These are phyloP conservation scores for Gentiana macrophylla DNA, from an alignment of 257 asterid genomes.

Conservation along the genomic window DNA sequence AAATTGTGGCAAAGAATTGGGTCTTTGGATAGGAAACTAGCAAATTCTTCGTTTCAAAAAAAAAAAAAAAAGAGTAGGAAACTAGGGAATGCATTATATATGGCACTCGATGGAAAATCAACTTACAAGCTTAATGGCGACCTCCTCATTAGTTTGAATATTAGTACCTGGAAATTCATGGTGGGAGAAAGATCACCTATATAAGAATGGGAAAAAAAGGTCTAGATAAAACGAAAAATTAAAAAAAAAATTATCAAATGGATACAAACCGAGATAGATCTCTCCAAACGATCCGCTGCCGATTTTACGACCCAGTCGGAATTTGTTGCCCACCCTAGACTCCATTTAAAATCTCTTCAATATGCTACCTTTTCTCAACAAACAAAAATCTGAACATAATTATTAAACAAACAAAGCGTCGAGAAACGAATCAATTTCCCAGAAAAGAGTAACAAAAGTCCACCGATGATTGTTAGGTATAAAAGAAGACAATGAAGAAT, in stretches of 20 bases:
- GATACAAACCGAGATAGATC: conserved; percentile 62
- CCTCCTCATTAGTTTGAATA: conserved; percentile 76
- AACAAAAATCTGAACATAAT: not conserved
- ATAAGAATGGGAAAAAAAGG: conserved; percentile 1
- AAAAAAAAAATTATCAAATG: not conserved
- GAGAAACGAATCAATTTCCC: too few species aligned
- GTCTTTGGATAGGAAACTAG: too few species aligned
- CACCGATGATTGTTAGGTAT: too few species aligned
- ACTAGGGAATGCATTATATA: not conserved
- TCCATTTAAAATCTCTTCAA: conserved; percentile 37
- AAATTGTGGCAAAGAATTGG: too few species aligned
- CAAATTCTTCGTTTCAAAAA: too few species aligned
- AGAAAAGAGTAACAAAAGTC: too few species aligned
- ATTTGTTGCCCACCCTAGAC: conserved; percentile 85
- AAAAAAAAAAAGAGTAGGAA: not conserved
- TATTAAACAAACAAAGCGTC: too few species aligned
- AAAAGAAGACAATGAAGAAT: too few species aligned
- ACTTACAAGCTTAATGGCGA: conserved; percentile 85
- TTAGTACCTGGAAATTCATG: conserved; percentile 43
- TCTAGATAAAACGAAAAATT: not conserved
- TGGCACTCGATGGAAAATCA: not conserved
- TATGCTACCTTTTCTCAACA: conserved; percentile 3
- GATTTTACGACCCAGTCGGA: conserved; percentile 73
- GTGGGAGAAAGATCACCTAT: too few species aligned
- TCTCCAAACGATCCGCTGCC: conserved; percentile 95